Evolutionary conservation across 2,329 filamentous ascomycete genomes (phyloP).

Genomic region (Diaporthe sp.): DNA sequence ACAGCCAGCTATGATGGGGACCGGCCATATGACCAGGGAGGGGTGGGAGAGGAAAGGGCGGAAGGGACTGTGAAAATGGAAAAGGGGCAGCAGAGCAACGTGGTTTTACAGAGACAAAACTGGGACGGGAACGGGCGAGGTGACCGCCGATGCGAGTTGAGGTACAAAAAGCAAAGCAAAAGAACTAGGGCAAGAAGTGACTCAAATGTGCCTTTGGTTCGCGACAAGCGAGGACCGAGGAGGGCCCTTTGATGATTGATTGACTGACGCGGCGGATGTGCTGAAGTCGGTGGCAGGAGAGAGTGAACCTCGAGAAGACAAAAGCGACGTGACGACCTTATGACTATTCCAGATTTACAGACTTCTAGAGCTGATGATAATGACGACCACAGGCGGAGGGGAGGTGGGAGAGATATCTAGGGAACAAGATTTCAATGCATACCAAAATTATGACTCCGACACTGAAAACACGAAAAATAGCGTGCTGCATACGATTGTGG

Average conservation of each 20-base stretch:
- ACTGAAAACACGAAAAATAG: background rate
- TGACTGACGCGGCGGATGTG: background rate
- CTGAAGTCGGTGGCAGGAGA: conserved; percentile 8
- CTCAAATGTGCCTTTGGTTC: background rate
- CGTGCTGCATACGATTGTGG: background rate
- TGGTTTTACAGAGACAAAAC: background rate
- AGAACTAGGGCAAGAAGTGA: background rate
- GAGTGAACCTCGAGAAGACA: conserved; percentile 25
- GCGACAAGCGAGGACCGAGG: conserved; percentile 12
- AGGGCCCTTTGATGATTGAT: background rate
- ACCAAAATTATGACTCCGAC: background rate
- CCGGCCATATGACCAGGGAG: background rate
- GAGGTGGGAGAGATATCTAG: background rate
- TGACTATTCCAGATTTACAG: conserved; percentile 35
- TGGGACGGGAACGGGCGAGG: background rate
- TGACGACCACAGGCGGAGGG: conserved; percentile 25
- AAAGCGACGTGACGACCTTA: conserved; percentile 36
- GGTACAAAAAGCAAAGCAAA: conserved; percentile 7
- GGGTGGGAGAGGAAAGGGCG: no score
- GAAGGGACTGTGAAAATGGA: background rate
- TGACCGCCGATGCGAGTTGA: background rate
- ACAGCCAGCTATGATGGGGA: background rate
- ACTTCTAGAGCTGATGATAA: conserved; percentile 40
- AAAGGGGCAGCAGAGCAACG: background rate
- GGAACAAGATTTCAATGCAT: conserved; percentile 22